A percentile compares a stretch with the other conserved stretches of the same genome.
Conservation (phyloP, 139 green algal species). For the Tetratostichococcus sp. region DNA sequence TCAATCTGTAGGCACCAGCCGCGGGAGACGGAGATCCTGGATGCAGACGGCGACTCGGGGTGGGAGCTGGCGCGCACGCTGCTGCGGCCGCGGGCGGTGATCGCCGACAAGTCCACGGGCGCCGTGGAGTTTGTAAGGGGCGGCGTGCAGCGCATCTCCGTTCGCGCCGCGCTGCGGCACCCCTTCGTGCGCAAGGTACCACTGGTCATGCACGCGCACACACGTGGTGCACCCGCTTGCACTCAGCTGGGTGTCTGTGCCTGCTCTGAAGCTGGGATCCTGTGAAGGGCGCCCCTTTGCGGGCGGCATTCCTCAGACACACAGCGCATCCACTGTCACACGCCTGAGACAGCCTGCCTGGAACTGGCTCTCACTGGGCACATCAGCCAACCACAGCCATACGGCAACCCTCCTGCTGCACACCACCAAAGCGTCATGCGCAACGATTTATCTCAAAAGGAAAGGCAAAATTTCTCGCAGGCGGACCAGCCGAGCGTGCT, state of each 20-base stretch:
- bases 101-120: constrained; percentile 30
- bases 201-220: background rate
- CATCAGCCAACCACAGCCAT: too few species aligned
- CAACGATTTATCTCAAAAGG: too few species aligned
- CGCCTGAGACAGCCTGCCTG: too few species aligned
- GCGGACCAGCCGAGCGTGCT: background rate
- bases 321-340: too few species aligned
- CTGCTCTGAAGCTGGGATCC: too few species aligned
- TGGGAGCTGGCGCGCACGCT: constrained; percentile 62
- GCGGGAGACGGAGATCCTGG: constrained; percentile 63
- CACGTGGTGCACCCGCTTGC: too few species aligned
- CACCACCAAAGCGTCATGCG: too few species aligned
- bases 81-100: constrained; percentile 46
- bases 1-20: constrained; percentile 21
- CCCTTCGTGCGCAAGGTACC: constrained; percentile 29
- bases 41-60: constrained; percentile 58
- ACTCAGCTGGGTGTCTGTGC: too few species aligned
- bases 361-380: too few species aligned
- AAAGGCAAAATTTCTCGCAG: background rate
- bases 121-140: constrained; percentile 49
- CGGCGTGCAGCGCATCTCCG: constrained; percentile 26
- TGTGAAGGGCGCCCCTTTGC: too few species aligned
- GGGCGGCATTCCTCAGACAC: too few species aligned
- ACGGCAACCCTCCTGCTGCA: too few species aligned
- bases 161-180: constrained; percentile 43